Base-by-base conservation (phyloP, 2,329 filamentous ascomycete genomes). In the Exophiala spinifera region DNA sequence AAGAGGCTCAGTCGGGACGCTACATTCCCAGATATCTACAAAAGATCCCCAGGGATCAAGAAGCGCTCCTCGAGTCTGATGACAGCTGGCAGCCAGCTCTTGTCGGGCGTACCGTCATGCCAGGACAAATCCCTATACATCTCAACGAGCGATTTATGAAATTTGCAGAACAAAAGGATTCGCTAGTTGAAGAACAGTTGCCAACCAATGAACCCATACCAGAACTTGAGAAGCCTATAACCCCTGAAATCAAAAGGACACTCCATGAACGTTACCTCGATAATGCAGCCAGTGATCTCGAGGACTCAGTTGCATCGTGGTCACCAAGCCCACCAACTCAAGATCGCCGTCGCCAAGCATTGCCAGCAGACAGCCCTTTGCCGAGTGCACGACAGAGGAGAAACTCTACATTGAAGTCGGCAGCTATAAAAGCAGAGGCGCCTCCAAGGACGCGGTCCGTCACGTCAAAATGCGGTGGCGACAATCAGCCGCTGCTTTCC, bases 191-290 rank as follows among this genome's bases (percentile, higher is more conserved):
- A 39, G 17, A 44, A 13, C 28, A 31, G 10, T 31, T 10, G 3
- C 28, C 28, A 10, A 31, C 11, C 28, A 31, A 10, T 5, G 28
- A 31, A 10, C 28, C 28, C 11, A 40, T 23, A 40, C 15, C 33
- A 53, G 66, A 44, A 64, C 66, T 21, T 5, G 34, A 33, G 14
- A 15, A 10, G 72, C 69, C 82, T 48, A 72, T 77, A 1, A 69
- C 65, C 21, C 72, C 78, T 14, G 83, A 86, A 61, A 63, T 67
- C n/a, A 21, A 44, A 44, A 13, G 40, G 61, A 69, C 7, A 68
- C 85, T 4, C 67, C 86, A 1, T 71, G 76, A 4, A 65, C 70
- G 10, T 56, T 68, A 4, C 70, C 75, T 14, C 78, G 64, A 51
- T 72, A 55, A 55, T 54, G 19, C 13, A 10, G 20, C 36, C 42